Conservation (phyloP, 345 rosid species). For the Passiflora organensis region DNA sequence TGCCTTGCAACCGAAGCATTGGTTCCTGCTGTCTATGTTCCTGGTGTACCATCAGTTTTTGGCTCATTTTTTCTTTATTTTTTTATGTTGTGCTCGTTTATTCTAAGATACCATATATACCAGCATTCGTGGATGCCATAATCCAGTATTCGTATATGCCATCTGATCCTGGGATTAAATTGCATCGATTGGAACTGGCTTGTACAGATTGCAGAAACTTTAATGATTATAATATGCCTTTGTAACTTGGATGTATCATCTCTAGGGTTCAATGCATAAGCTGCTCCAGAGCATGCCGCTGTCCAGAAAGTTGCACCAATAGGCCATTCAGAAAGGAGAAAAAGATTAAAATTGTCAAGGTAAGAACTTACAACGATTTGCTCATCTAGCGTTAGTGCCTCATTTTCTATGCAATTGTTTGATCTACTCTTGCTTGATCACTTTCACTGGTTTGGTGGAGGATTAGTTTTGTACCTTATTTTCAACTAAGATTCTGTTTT, state of each 20-base stretch:
- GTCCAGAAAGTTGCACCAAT: conserved; percentile 79
- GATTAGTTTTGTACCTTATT: neutral
- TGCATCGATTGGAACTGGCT: no score
- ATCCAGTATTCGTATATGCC: no score
- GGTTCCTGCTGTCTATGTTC: no score
- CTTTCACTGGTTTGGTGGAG: neutral
- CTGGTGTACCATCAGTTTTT: no score
- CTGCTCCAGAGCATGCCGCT: conserved; percentile 80
- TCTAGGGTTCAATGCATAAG: conserved; percentile 81
- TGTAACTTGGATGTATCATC: conserved; percentile 6
- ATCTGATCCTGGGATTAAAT: no score
- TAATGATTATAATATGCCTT: no score
- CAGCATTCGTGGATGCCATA: no score
- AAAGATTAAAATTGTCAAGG: conserved; percentile 79
- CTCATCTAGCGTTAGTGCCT: neutral
- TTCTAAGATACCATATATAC: no score
- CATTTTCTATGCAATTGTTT: neutral
- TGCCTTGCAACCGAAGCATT: no score
- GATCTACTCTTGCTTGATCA: conserved; percentile 5
- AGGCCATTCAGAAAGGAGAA: conserved; percentile 93
- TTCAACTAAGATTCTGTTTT: conserved; percentile 8
- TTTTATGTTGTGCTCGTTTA: no score
- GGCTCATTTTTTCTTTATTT: no score
- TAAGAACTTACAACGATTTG: conserved; percentile 15
- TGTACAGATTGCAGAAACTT: no score